Conservation (phyloP, 805 yeast genomes). For the Candida pini region DNA sequence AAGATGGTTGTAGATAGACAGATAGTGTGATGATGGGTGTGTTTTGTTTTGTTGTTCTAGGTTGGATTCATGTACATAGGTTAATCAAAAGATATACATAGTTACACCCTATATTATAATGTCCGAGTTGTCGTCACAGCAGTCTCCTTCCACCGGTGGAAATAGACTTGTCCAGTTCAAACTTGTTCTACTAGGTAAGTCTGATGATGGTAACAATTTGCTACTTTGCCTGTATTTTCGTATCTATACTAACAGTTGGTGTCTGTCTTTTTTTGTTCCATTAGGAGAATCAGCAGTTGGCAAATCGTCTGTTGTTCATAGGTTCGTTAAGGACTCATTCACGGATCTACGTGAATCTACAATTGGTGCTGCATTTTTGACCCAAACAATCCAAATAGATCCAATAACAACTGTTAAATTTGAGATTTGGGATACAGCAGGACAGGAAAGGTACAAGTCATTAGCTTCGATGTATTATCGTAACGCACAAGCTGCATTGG, state of each 20-base stretch:
- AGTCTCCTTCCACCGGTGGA: constrained; percentile 8
- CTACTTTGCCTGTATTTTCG: too few species aligned
- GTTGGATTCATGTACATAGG: too few species aligned
- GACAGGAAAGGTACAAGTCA: constrained; percentile 74
- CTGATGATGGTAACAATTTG: too few species aligned
- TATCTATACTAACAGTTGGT: too few species aligned
- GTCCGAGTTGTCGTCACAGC: too few species aligned
- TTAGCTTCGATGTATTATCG: constrained; percentile 82
- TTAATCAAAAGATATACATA: too few species aligned
- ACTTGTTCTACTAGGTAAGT: constrained; percentile 44
- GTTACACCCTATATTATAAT: too few species aligned
- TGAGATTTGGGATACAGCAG: constrained; percentile 87
- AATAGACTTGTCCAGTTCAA: constrained; percentile 48
- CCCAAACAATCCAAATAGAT: constrained; percentile 58
- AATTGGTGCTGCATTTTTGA: constrained; percentile 78
- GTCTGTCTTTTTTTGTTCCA: not conserved
- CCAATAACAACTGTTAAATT: constrained; percentile 54
- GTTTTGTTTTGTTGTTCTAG: too few species aligned
- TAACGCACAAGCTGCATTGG: constrained; percentile 73
- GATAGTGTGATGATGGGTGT: too few species aligned
- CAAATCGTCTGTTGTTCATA: constrained; percentile 57
- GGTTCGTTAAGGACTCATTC: constrained; percentile 70
- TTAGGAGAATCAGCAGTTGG: constrained; percentile 67
- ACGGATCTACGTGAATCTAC: constrained; percentile 73
- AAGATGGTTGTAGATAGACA: too few species aligned